Evolutionary conservation across 176 grass and related monocot genomes (phyloP).

Genomic region (Aechmea fasciata): DNA sequence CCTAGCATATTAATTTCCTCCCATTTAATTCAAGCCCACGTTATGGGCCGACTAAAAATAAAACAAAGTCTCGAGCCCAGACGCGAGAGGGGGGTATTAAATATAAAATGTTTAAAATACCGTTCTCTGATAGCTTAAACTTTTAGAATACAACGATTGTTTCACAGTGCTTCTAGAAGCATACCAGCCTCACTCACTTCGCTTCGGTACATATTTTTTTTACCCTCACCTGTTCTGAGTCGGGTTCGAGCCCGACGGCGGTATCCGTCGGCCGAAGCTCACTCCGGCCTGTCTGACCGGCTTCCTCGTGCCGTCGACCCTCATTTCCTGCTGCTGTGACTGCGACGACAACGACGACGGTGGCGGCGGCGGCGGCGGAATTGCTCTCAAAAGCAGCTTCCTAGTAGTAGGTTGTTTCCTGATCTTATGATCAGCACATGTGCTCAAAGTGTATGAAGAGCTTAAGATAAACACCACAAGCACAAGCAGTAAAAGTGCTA

Average conservation of each 20-base stretch:
- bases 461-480: background rate
- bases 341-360: background rate
- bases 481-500: background rate
- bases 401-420: background rate
- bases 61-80: no score
- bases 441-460: background rate
- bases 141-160: no score
- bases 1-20: no score
- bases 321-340: background rate
- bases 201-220: no score
- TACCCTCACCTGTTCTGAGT: slow-evolving; percentile 19
- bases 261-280: slow-evolving; percentile 23
- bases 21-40: no score
- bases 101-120: no score
- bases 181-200: background rate
- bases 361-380: background rate
- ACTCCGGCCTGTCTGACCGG: background rate
- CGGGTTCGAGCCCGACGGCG: slow-evolving; percentile 14
- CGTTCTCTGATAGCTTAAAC: no score
- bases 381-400: background rate
- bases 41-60: no score
- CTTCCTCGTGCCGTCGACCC: background rate
- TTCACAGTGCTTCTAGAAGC: no score
- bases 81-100: no score
- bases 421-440: background rate